Percentiles rank a stretch among this genome's conserved stretches.
These are phyloP conservation scores for Sarocladiaceae sp. DNA, from an alignment of 2,329 filamentous ascomycete species.

Conservation along the genomic window DNA sequence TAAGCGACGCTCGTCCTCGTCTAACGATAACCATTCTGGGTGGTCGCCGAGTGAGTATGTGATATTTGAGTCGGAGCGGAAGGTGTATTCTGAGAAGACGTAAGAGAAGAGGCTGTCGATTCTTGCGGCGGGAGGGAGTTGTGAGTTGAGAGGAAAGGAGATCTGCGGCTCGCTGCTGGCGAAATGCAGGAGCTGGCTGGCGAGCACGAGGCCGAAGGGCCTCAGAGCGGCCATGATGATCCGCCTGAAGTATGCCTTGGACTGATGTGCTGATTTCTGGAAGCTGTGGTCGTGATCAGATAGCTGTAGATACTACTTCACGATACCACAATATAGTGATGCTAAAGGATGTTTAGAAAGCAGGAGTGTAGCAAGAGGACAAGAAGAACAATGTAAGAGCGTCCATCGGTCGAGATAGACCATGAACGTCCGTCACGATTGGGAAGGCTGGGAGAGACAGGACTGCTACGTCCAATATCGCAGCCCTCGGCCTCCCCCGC, in stretches of 20 bases:
- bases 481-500: slow-evolving; percentile 5
- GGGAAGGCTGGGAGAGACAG: slow-evolving; percentile 7
- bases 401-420: background rate
- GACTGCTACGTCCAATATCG: slow-evolving; percentile 3
- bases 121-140: slow-evolving; percentile 73
- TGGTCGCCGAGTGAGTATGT: slow-evolving; percentile 60
- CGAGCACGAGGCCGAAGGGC: slow-evolving; percentile 11
- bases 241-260: background rate
- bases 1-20: slow-evolving; percentile 57
- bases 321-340: too few relatives aligned
- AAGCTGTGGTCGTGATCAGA: too few relatives aligned
- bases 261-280: too few relatives aligned
- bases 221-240: slow-evolving; percentile 3
- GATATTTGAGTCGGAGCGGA: slow-evolving; percentile 52
- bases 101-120: slow-evolving; percentile 62
- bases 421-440: slow-evolving; percentile 1
- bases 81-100: slow-evolving; percentile 67
- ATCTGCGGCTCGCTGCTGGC: slow-evolving; percentile 34
- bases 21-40: slow-evolving; percentile 70
- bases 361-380: background rate
- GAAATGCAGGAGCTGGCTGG: background rate
- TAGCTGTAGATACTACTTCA: too few relatives aligned
- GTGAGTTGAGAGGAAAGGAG: slow-evolving; percentile 73
- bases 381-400: slow-evolving; percentile 1
- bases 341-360: too few relatives aligned